Evolutionary conservation across 2,329 filamentous ascomycete genomes (phyloP), one percentile per base, ranked within the genome.

Genomic region (Alternaria viburni): DNA sequence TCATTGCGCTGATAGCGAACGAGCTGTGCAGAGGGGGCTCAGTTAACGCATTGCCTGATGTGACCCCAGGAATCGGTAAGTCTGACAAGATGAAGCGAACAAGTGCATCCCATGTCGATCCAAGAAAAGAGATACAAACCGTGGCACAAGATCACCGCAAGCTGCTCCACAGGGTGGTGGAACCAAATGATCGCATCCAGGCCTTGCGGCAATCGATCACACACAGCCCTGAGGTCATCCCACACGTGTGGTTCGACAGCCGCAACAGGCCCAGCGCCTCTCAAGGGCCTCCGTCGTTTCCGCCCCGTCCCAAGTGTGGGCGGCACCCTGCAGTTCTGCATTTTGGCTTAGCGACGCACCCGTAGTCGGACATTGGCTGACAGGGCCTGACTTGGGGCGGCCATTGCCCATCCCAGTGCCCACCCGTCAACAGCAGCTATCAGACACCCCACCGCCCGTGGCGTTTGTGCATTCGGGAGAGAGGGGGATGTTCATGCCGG

Each of bases 371-470:
- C 62, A 76, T 74, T 77, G 73, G 74, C 75, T 71, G 63, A 65
- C 61, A 63, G 6, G 54, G 49, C 49, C 28, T 41, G 36, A 9
- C 36, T 43, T 49, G 19, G 19, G 17, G 50, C 36, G 49, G 26
- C 44, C 55, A 62, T 63, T 55, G 46, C 57, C 45, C 59, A 56
- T 54, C 30, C 54, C 54, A 28, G 30, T 54, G 36, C 36, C 36
- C 36, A 41, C 36, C 36, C 36, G 36, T 41, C n/a, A 41, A 25
- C 52, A 36, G 52, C 65, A 66, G 66, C 59, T 75, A 73, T 74
- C 71, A 72, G 36, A 68, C 72, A 73, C 70, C 73, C 74, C 74
- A 73, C 73, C 67, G 60, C 57, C 36, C 43, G 62, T 69, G 73
- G 68, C 69, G 70, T 70, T 66, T 25, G 45, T 58, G 56, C n/a